Conservation (phyloP, 805 yeast species). For the Wickerhamomyces bovis region DNA sequence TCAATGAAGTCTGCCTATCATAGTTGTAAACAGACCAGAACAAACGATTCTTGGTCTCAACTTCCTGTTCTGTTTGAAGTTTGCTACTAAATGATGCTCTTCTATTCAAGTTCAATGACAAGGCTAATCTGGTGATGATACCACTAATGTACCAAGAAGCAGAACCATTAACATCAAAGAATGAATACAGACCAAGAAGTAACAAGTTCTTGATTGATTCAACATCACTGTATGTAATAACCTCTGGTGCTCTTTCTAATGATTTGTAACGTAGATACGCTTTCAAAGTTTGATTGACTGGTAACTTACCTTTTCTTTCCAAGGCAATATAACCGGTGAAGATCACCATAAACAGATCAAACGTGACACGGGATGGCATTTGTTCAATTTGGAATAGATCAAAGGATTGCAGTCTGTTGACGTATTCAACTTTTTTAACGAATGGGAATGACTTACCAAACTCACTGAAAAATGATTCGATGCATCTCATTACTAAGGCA, state of each 20-base stretch:
- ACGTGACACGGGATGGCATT: conserved; percentile 27
- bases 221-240: conserved; percentile 34
- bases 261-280: conserved; percentile 37
- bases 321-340: conserved; percentile 51
- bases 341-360: conserved; percentile 46
- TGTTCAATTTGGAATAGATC: conserved; percentile 15
- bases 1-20: conserved; percentile 39
- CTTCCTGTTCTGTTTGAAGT: conserved; percentile 17
- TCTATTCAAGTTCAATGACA: conserved; percentile 43
- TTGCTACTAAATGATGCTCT: conserved; percentile 15
- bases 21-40: conserved; percentile 41
- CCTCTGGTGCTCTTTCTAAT: conserved; percentile 32
- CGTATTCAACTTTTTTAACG: conserved; percentile 6
- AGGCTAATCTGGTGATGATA: conserved; percentile 36
- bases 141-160: conserved; percentile 51
- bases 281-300: conserved; percentile 31
- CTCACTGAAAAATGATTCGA: conserved; percentile 6
- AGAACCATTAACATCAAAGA: conserved; percentile 43
- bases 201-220: conserved; percentile 37
- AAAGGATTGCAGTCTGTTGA: conserved; percentile 36
- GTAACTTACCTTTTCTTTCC: conserved; percentile 33
- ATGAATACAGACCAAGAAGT: conserved; percentile 43
- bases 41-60: conserved; percentile 30
- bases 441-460: conserved; percentile 8
- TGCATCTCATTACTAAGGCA: conserved; percentile 2